Conservation (phyloP, 352 stramenopile species). For the Peronospora destructor region DNA sequence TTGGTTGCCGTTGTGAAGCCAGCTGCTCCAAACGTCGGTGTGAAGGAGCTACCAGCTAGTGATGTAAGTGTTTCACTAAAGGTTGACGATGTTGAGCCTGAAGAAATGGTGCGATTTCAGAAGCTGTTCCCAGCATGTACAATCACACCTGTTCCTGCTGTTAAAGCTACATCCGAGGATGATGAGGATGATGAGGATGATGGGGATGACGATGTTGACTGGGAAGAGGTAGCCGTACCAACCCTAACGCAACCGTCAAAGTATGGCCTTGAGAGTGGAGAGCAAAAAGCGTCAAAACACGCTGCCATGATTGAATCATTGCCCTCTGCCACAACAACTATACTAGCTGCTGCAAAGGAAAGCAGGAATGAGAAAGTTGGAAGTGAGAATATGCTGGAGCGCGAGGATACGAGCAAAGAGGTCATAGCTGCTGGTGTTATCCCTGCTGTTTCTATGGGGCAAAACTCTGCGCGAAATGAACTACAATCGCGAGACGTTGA, state of each 20-base stretch:
- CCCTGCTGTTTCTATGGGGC: background rate
- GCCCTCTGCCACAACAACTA: background rate
- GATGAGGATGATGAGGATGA: slow-evolving; percentile 32
- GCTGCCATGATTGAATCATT: background rate
- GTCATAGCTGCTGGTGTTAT: background rate
- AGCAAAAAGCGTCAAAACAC: background rate
- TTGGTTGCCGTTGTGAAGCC: background rate
- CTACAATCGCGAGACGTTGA: background rate
- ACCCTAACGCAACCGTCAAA: background rate
- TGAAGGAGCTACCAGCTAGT: slow-evolving; percentile 1
- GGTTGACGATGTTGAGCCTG: slow-evolving; percentile 28
- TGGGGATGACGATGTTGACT: slow-evolving; percentile 41
- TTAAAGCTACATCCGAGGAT: background rate
- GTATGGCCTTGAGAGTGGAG: background rate
- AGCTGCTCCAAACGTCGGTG: background rate
- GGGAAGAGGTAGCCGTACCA: slow-evolving; percentile 17
- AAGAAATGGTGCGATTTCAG: slow-evolving; percentile 21
- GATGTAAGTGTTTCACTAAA: slow-evolving; percentile 45
- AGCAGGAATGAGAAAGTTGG: slow-evolving; percentile 3
- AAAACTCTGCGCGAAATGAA: slow-evolving; percentile 4
- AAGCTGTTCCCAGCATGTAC: slow-evolving; percentile 34
- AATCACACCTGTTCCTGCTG: slow-evolving; percentile 13
- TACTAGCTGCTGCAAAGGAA: background rate
- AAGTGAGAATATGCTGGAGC: slow-evolving; percentile 42
- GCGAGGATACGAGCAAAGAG: slow-evolving; percentile 35